Evolutionary conservation across 2,329 filamentous ascomycete species (phyloP), one percentile per base, ranked within the genome.

Genomic region (Fusarium sp.): DNA sequence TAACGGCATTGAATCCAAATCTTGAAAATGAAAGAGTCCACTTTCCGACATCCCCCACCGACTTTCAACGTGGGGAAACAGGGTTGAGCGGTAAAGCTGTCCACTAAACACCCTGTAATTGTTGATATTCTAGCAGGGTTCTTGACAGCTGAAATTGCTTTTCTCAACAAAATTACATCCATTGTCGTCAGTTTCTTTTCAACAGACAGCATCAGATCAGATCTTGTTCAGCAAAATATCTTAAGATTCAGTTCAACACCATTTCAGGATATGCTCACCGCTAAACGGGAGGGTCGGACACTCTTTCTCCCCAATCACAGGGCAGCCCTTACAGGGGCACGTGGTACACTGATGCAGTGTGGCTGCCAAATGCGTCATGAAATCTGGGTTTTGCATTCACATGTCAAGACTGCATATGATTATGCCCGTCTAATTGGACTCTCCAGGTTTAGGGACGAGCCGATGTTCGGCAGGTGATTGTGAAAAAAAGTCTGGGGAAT

Each of bases 401-500:
- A 71, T 71, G 68, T 59, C 68, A 69, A 49, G 11, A 13, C 10
- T 45, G 48, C n/a, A 54, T 45, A 27, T 30, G 2, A 30, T 30
- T 30, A 30, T 30, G 28, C 28, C 37, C 12, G 21, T 51, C n/a
- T 16, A 47, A 70, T 70, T 70, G 68, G 68, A 46, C 55, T 53
- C 66, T 66, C 58, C 58, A 55, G 40, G 53, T 62, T 58, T 59
- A 37, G 18, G 34, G 14, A 42, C 34, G 27, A 49, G 41, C 69
- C 69, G 66, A 63, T 59, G 50, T 46, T 71, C 58, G 67, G 70
- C 69, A 72, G 69, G 53, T 72, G 69, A 70, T 67, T 42, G 20
- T 45, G 42, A 21, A 20, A 25, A 7, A 27, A 20, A 72, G 55
- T 71, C 69, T 68, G 69, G 69, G 69, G 67, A 71, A 72, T 68